Conservation (phyloP, 1,284 basidiomycete genomes). For the Boletellus sp. region DNA sequence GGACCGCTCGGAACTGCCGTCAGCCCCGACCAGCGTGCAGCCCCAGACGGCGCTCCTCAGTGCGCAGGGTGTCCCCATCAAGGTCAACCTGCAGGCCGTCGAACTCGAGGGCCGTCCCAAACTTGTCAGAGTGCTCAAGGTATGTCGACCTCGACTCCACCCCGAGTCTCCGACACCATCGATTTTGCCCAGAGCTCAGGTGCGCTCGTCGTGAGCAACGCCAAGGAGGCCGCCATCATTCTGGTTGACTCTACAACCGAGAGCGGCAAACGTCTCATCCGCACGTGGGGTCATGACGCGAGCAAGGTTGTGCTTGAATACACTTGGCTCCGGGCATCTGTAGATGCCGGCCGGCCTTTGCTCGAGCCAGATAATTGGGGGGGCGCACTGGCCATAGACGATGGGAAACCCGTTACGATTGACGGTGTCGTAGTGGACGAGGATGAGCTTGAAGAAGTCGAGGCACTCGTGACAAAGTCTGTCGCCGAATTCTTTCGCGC, state of each 20-base stretch:
- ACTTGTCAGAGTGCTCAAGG: slow-evolving; percentile 51
- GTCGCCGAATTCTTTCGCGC: slow-evolving; percentile 20
- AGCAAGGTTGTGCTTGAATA: slow-evolving; percentile 48
- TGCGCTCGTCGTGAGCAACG: slow-evolving; percentile 45
- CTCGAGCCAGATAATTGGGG: slow-evolving; percentile 55
- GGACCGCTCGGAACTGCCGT: slow-evolving; percentile 20
- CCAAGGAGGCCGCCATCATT: slow-evolving; percentile 50
- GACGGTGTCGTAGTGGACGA: slow-evolving; percentile 31
- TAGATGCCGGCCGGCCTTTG: slow-evolving; percentile 40
- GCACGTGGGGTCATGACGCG: slow-evolving; percentile 50
- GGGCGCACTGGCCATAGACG: slow-evolving; percentile 43
- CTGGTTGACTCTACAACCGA: slow-evolving; percentile 51
- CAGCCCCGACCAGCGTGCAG: slow-evolving; percentile 16
- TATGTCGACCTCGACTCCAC: slow-evolving; percentile 22
- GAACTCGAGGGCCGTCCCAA: slow-evolving; percentile 47
- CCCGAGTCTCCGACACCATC: not conserved
- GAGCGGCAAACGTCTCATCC: slow-evolving; percentile 51
- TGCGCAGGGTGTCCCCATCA: slow-evolving; percentile 25
- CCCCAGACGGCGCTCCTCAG: slow-evolving; percentile 25
- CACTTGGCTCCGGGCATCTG: slow-evolving; percentile 42
- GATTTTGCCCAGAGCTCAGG: slow-evolving; percentile 44
- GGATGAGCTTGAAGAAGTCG: slow-evolving; percentile 36
- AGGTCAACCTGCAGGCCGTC: slow-evolving; percentile 50
- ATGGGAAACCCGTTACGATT: slow-evolving; percentile 40
- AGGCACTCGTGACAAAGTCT: slow-evolving; percentile 35